Evolutionary conservation across 108 stramenopile genomes (phyloP).

Genomic region (Pseudonitzschia pungens): DNA sequence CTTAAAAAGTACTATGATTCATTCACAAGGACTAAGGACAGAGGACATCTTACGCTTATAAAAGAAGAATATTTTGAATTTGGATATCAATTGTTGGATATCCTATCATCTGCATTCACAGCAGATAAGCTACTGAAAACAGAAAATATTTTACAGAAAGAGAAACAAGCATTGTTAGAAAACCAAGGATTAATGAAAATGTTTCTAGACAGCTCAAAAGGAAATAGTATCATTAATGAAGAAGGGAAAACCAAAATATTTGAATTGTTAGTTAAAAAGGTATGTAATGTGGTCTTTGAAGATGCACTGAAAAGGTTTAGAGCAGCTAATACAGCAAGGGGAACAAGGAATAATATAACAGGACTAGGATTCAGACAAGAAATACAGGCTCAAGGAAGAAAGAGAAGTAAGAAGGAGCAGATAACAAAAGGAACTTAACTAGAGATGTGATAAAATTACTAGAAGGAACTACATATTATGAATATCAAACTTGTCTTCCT

Average conservation of each 20-base stretch:
- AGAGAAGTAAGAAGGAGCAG: not conserved
- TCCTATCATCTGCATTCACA: not conserved
- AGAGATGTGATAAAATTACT: too few relatives aligned
- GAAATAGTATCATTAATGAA: not conserved
- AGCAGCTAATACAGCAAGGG: not conserved
- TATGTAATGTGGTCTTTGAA: not conserved
- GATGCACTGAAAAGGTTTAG: not conserved
- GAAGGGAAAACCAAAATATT: not conserved
- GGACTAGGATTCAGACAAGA: not conserved
- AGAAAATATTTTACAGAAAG: not conserved
- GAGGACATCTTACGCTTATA: not conserved
- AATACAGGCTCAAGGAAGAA: not conserved
- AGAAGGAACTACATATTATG: too few relatives aligned
- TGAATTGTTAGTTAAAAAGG: not conserved
- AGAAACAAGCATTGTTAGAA: not conserved
- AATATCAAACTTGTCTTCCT: too few relatives aligned
- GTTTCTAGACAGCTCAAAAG: not conserved
- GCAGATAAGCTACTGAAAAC: not conserved
- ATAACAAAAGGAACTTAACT: too few relatives aligned
- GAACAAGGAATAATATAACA: not conserved
- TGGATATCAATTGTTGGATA: not conserved
- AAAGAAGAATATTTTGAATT: not conserved
- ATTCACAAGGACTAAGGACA: not conserved
- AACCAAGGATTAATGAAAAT: not conserved
- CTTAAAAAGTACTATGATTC: not conserved